Conservation (phyloP, 768 basidiomycete genomes). For the Podaxis rugospora region DNA sequence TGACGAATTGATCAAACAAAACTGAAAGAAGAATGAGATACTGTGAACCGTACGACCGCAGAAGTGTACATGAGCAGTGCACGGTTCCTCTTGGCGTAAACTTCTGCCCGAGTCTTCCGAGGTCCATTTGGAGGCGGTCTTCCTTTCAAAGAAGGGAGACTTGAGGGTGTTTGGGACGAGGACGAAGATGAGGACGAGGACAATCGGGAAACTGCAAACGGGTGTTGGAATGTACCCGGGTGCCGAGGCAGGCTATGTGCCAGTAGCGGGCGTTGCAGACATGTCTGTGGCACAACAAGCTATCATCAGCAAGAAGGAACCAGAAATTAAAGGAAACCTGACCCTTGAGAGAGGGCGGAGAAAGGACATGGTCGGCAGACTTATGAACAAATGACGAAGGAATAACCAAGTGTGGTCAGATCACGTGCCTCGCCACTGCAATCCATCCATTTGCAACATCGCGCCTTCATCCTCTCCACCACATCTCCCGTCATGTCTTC, state of each 20-base stretch:
- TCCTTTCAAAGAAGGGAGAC: background rate
- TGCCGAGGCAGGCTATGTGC: background rate
- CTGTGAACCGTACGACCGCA: constrained; percentile 57
- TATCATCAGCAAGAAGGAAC: background rate
- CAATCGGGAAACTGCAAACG: background rate
- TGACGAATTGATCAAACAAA: background rate
- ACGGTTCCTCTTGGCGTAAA: constrained; percentile 59
- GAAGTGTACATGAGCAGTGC: constrained; percentile 81
- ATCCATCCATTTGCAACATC: background rate
- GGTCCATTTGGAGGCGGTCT: constrained; percentile 7
- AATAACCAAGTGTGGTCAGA: background rate
- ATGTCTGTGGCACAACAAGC: background rate
- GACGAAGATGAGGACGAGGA: background rate
- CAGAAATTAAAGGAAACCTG: background rate
- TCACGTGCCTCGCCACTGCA: constrained; percentile 6
- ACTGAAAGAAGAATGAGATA: background rate
- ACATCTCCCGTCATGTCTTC: constrained; percentile 3
- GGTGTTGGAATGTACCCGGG: background rate
- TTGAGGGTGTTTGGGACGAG: background rate
- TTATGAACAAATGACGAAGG: background rate
- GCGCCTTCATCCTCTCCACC: background rate
- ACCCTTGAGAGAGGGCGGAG: constrained; percentile 11
- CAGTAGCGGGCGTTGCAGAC: constrained; percentile 5
- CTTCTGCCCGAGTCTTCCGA: constrained; percentile 26
- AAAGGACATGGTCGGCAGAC: constrained; percentile 12